phyloP scores from a whole-genome alignment of 306 rosid species.

The Psophocarpus tetragonolobus region DNA sequence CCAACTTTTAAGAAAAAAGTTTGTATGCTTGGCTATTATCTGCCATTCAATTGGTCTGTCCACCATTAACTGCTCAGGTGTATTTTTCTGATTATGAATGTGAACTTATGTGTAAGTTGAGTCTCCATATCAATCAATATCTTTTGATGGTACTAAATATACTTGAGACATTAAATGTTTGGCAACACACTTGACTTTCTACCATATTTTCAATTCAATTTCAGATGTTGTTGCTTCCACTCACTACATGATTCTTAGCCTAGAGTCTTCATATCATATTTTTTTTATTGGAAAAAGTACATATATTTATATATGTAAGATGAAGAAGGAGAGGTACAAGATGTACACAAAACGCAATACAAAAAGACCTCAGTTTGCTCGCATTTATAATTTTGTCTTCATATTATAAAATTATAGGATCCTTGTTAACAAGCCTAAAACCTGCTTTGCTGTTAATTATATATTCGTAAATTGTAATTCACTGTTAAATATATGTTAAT shows the following conservation, averaged over 20 bases:
- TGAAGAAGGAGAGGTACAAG: too few species aligned
- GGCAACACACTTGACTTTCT: neutral
- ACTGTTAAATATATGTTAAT: neutral
- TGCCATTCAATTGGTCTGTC: constrained; percentile 7
- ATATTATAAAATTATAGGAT: neutral
- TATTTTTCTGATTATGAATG: constrained; percentile 4
- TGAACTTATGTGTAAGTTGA: neutral
- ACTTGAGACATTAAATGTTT: neutral
- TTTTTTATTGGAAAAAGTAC: too few species aligned
- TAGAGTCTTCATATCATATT: neutral
- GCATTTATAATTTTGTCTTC: too few species aligned
- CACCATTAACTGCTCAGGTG: neutral
- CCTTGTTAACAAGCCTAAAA: neutral
- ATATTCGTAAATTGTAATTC: neutral
- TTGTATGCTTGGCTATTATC: neutral
- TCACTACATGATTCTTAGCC: neutral
- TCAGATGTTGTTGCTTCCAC: neutral
- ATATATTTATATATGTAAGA: too few species aligned
- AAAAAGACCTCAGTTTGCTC: too few species aligned
- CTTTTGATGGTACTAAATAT: neutral
- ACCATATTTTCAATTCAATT: neutral
- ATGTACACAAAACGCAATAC: too few species aligned
- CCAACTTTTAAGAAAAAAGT: neutral
- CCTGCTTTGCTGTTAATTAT: neutral
- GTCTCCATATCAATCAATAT: neutral